Evolutionary conservation across 2,329 filamentous ascomycete genomes (phyloP).

Genomic region (Dactylellina haptotyla): DNA sequence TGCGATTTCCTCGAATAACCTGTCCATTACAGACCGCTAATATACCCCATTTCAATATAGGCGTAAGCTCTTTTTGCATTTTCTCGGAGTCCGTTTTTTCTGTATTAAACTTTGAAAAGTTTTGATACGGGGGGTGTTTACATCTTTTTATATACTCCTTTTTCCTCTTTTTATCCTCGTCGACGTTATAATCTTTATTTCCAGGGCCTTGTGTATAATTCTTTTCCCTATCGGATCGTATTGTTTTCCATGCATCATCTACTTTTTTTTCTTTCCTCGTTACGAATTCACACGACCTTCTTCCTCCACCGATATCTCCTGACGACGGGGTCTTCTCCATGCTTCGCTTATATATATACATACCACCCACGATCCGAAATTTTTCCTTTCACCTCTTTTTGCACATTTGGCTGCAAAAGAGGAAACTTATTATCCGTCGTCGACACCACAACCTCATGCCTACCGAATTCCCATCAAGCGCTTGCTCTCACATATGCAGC

Average conservation of each 20-base stretch:
- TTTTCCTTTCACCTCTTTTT: not conserved
- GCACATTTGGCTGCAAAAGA: conserved; percentile 4
- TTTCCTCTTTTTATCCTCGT: conserved; percentile 19
- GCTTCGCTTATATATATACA: conserved; percentile 26
- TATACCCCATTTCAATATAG: conserved; percentile 1
- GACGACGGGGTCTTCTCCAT: conserved; percentile 31
- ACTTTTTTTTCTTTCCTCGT: conserved; percentile 23
- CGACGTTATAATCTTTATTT: conserved; percentile 51
- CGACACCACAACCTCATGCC: not conserved
- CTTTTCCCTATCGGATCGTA: conserved; percentile 30
- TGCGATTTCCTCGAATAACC: not conserved
- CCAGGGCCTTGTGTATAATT: conserved; percentile 52
- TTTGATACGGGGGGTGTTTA: conserved; percentile 47
- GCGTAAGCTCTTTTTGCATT: conserved; percentile 55
- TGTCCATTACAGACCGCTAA: conserved; percentile 11
- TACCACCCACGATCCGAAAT: conserved; percentile 26
- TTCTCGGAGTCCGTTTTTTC: conserved; percentile 54
- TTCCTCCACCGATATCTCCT: conserved; percentile 15
- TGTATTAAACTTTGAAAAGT: conserved; percentile 54
- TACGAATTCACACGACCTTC: conserved; percentile 48
- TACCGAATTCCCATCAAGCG: conserved; percentile 23
- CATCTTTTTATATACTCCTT: conserved; percentile 46
- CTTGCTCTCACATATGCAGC: conserved; percentile 40
- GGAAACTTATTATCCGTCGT: not conserved
- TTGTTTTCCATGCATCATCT: conserved; percentile 15